Percentiles rank a stretch among this genome's conserved stretches.
These are phyloP conservation scores for Suillus subalutaceus DNA, from an alignment of 768 basidiomycete species.

Conservation along the genomic window DNA sequence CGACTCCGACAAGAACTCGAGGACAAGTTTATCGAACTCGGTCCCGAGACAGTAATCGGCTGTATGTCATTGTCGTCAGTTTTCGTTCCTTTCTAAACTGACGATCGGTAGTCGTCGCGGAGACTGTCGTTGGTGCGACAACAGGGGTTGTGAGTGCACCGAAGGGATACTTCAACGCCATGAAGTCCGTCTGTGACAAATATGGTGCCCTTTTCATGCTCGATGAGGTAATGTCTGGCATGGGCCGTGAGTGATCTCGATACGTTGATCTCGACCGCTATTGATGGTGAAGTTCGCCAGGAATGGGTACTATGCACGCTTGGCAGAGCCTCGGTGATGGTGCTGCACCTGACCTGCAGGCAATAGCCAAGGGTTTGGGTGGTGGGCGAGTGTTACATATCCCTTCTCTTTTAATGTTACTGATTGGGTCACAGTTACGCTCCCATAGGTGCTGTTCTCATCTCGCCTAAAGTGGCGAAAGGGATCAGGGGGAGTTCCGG, in stretches of 20 bases:
- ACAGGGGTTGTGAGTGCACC: constrained; percentile 78
- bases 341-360: constrained; percentile 81
- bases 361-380: constrained; percentile 87
- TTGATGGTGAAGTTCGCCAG: constrained; percentile 36
- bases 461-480: constrained; percentile 70
- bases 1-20: constrained; percentile 81
- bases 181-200: constrained; percentile 82
- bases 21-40: constrained; percentile 80
- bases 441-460: constrained; percentile 79
- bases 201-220: constrained; percentile 76
- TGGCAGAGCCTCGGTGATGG: constrained; percentile 87
- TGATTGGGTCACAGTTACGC: constrained; percentile 56
- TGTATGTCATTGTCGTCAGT: constrained; percentile 48
- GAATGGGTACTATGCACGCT: constrained; percentile 85
- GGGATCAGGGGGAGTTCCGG: constrained; percentile 72
- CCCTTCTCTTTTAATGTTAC: background rate
- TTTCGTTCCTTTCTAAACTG: constrained; percentile 3
- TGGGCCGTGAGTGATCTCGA: constrained; percentile 69
- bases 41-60: constrained; percentile 80
- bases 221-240: constrained; percentile 92
- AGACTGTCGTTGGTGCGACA: constrained; percentile 87
- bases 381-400: constrained; percentile 62
- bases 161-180: constrained; percentile 83
- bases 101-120: constrained; percentile 63
- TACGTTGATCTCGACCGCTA: background rate